Conservation (phyloP, 805 yeast genomes). For the Wickerhamiella kurtzmanii region DNA sequence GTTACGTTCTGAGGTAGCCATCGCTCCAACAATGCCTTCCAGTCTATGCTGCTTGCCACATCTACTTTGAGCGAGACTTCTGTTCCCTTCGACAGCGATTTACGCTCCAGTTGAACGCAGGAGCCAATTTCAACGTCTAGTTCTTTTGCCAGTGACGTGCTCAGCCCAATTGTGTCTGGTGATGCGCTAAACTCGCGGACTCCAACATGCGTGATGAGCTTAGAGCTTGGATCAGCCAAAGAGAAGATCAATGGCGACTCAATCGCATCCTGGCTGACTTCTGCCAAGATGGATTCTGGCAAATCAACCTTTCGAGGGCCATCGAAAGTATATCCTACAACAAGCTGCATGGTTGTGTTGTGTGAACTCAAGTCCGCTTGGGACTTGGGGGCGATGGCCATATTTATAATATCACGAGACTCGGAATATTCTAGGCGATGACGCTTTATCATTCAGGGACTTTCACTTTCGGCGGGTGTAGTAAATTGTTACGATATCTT, state of each 20-base stretch:
- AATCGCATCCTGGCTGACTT: conserved; percentile 6
- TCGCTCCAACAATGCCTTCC: conserved; percentile 43
- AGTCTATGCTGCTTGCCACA: conserved; percentile 26
- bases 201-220: conserved; percentile 28
- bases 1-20: conserved; percentile 39
- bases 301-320: conserved; percentile 10
- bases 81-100: conserved; percentile 35
- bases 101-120: conserved; percentile 20
- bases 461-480: no score
- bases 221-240: conserved; percentile 14
- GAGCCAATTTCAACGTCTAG: conserved; percentile 19
- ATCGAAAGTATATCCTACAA: not conserved
- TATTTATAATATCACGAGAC: not conserved
- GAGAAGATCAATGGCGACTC: conserved; percentile 32
- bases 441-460: no score
- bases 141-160: conserved; percentile 25
- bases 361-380: not conserved
- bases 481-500: no score
- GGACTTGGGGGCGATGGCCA: not conserved
- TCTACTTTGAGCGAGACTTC: conserved; percentile 32
- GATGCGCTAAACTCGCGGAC: conserved; percentile 38
- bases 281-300: conserved; percentile 10
- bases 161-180: conserved; percentile 28
- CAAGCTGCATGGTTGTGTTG: conserved; percentile 4
- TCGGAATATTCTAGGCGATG: not conserved